Evolutionary conservation across 2,329 filamentous ascomycete genomes (phyloP).

Genomic region (Colletotrichum musae): DNA sequence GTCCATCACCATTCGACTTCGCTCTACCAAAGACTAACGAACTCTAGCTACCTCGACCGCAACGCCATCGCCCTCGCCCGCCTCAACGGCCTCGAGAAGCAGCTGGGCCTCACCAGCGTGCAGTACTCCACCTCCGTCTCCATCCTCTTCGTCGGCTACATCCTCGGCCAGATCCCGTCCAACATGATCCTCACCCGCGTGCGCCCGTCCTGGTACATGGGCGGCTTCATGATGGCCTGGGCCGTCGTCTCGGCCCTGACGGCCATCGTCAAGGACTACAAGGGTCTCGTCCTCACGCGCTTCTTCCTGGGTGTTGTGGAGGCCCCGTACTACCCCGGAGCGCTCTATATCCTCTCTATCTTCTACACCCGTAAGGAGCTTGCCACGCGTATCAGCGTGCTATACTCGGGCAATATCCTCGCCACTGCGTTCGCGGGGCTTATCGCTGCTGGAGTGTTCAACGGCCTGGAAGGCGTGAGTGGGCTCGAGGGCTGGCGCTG

Average conservation of each 20-base stretch:
- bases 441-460: conserved; percentile 59
- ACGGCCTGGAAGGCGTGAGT: conserved; percentile 46
- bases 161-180: conserved; percentile 53
- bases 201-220: conserved; percentile 65
- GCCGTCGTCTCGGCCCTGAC: conserved; percentile 58
- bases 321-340: conserved; percentile 55
- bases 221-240: conserved; percentile 57
- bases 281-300: conserved; percentile 55
- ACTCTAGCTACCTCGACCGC: conserved; percentile 43
- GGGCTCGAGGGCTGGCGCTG: conserved; percentile 50
- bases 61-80: conserved; percentile 46
- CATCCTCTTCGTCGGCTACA: conserved; percentile 54
- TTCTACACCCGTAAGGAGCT: conserved; percentile 69
- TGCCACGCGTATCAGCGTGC: conserved; percentile 57
- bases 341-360: conserved; percentile 60
- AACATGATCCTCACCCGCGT: conserved; percentile 59
- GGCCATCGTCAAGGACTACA: conserved; percentile 57
- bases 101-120: conserved; percentile 43
- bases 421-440: conserved; percentile 58
- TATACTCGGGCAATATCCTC: conserved; percentile 58
- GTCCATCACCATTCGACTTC: neutral
- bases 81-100: conserved; percentile 47
- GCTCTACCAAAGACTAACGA: neutral
- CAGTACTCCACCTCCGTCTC: conserved; percentile 56
- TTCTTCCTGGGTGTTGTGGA: conserved; percentile 58